Evolutionary conservation across 768 basidiomycete genomes (phyloP).

Genomic region (Rhizopogon vulgaris): DNA sequence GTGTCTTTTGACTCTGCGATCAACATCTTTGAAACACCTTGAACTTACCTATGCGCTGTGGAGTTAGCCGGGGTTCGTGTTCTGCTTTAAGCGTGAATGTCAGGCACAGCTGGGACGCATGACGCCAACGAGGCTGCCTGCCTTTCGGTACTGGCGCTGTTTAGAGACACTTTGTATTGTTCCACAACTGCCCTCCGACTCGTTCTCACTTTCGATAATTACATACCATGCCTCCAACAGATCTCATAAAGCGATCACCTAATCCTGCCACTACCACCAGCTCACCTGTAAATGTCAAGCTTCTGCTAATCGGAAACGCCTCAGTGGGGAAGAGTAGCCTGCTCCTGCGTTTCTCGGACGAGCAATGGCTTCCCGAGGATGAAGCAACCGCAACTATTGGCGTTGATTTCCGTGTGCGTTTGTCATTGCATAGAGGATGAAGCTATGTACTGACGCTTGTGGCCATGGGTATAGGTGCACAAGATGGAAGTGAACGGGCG

Average conservation of each 20-base stretch:
- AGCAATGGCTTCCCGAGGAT: slow-evolving; percentile 90
- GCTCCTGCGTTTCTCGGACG: slow-evolving; percentile 91
- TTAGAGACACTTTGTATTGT: slow-evolving; percentile 13
- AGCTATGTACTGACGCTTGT: background rate
- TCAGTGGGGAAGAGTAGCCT: slow-evolving; percentile 93
- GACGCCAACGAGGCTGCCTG: background rate
- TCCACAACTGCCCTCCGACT: background rate
- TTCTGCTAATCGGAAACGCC: slow-evolving; percentile 81
- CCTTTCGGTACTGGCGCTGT: background rate
- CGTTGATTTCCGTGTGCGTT: slow-evolving; percentile 78
- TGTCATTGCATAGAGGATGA: background rate
- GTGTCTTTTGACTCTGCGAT: too few species aligned
- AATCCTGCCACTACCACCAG: slow-evolving; percentile 19
- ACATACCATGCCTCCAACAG: slow-evolving; percentile 1
- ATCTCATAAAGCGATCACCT: slow-evolving; percentile 16
- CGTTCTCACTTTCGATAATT: background rate
- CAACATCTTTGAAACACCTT: background rate
- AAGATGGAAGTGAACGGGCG: slow-evolving; percentile 82
- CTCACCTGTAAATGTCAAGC: slow-evolving; percentile 62
- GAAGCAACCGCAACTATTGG: slow-evolving; percentile 83
- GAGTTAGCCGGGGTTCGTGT: background rate
- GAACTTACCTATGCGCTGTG: background rate
- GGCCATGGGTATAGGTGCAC: slow-evolving; percentile 49
- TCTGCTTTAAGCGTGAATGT: background rate
- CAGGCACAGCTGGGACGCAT: background rate